A percentile compares a stretch with the other conserved stretches of the same genome.
Evolutionary conservation across 176 grass and related monocot species (phyloP).

Genomic region (Aechmea fasciata): DNA sequence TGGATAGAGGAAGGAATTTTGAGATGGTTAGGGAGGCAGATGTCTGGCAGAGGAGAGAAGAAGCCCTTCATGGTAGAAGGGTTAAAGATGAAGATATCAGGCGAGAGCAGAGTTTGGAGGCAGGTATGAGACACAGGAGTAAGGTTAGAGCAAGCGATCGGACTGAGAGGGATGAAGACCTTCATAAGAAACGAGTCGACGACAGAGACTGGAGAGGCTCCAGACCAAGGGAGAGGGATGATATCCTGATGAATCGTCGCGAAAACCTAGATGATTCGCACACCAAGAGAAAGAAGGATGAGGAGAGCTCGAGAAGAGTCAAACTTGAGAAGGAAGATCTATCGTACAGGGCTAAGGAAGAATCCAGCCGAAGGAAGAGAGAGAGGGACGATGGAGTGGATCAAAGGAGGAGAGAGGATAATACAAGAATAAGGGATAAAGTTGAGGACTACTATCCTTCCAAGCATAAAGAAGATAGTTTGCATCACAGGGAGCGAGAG

Average conservation of each 20-base stretch:
- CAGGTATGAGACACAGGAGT: conserved; percentile 41
- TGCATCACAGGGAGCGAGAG: conserved; percentile 70
- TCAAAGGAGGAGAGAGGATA: conserved; percentile 63
- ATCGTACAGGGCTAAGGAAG: conserved; percentile 53
- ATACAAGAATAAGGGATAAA: conserved; percentile 51
- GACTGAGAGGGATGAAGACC: conserved; percentile 60
- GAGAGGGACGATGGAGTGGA: conserved; percentile 60
- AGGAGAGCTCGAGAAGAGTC: conserved; percentile 56
- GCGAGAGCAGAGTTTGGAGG: conserved; percentile 48
- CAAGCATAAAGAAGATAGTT: conserved; percentile 55
- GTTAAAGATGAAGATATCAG: conserved; percentile 70
- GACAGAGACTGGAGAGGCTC: conserved; percentile 62
- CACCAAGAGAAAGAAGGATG: conserved; percentile 78
- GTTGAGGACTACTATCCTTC: conserved; percentile 38
- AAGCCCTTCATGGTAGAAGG: conserved; percentile 52
- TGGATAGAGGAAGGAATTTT: conserved; percentile 60
- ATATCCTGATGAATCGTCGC: conserved; percentile 37
- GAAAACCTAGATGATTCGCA: conserved; percentile 57
- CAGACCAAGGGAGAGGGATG: conserved; percentile 58
- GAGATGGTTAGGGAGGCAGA: conserved; percentile 61
- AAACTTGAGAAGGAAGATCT: conserved; percentile 62
- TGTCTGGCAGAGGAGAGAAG: conserved; percentile 62
- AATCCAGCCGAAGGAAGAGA: conserved; percentile 63
- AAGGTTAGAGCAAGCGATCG: conserved; percentile 49
- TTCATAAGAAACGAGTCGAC: conserved; percentile 64